Conservation (phyloP, 345 rosid species). For the Salix arbutifolia region DNA sequence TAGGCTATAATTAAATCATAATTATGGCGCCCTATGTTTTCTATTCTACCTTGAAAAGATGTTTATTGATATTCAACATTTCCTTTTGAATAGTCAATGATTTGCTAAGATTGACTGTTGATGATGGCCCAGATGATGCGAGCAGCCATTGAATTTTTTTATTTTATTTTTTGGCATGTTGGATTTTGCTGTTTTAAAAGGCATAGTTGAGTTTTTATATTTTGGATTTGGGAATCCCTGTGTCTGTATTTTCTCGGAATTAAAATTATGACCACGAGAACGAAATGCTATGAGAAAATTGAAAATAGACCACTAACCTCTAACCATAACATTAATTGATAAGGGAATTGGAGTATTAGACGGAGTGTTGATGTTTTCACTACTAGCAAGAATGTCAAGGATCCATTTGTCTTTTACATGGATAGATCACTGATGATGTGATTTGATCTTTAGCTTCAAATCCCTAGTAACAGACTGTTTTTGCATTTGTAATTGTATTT, state of each 20-base stretch:
- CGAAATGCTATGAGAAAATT: background rate
- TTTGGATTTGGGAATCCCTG: background rate
- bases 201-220: background rate
- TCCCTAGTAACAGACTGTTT: too few relatives aligned
- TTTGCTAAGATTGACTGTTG: background rate
- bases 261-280: background rate
- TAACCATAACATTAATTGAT: background rate
- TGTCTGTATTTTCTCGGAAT: background rate
- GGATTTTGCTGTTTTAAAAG: too few relatives aligned
- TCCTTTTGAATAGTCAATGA: background rate
- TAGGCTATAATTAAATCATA: background rate
- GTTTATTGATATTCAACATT: background rate
- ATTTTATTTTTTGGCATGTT: too few relatives aligned
- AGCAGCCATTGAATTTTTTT: background rate
- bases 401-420: too few relatives aligned
- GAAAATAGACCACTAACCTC: background rate
- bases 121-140: too few relatives aligned
- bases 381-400: background rate
- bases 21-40: background rate
- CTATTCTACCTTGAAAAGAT: background rate
- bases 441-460: too few relatives aligned
- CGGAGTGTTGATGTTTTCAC: too few relatives aligned
- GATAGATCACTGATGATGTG: too few relatives aligned
- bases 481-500: too few relatives aligned
- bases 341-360: background rate